Base-by-base conservation (phyloP, 805 yeast species). In the Metschnikowia kofuensis region DNA sequence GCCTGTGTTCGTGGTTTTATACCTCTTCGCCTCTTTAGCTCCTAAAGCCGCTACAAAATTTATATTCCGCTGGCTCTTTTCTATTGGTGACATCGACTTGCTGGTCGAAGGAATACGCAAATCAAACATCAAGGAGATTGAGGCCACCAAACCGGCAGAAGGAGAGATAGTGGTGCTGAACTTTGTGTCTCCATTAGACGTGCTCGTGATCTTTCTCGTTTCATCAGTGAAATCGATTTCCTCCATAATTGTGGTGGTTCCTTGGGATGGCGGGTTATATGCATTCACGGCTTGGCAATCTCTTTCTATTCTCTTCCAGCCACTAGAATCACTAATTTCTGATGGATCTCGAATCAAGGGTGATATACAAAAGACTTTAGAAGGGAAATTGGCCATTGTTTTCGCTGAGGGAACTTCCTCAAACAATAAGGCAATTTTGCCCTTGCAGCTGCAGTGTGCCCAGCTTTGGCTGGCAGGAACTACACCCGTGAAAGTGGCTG, bases 381-480 rank as follows among this genome's bases (percentile, higher is more conserved):
- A 64, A 4, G 70, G 74, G n/a, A 75, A 77, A 38, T 68, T 61
- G 74, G 73, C 82, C 4, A 83, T 77, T 45, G 56, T 86, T 21
- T 81, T 89, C 49, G 74, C 84, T 2, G 97, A 90, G 60, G 96
- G 96, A 0, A 87, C 96, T 0, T 76, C 96, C 0, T 82, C 96
- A 0, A 92, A 91, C 62, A 94, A 95, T 44, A 83, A 83, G 52
- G 83, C 90, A 0, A 61, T 91, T 1, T 72, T 91, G 52, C 82
- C 89, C 3, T 78, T 87, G 47, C 68, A 70, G 8, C 49, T 45
- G 37, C 15, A 16, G n/a, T 44, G 41, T 26, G 31, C 32, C 6
- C 40, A 35, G 40, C 30, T 51, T 21, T 44, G 35, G 40, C 45
- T 36, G 44, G 38, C 43, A 9, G 7, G 11, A 9, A 45, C 49